Evolutionary conservation across 1,284 basidiomycete genomes (phyloP).

Genomic region (Macrocystidia cucumis): DNA sequence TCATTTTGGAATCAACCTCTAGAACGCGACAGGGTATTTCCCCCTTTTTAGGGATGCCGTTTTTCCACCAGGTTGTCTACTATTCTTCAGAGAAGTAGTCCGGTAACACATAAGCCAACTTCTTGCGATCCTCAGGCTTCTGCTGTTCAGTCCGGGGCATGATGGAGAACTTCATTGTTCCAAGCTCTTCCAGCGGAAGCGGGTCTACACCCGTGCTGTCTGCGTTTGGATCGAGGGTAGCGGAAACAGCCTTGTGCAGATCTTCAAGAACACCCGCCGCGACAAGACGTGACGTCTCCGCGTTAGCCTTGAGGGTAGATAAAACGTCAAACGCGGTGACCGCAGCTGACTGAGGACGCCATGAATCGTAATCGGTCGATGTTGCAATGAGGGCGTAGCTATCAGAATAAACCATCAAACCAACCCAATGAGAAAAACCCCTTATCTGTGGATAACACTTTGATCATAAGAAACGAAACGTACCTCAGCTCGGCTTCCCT

Average conservation of each 20-base stretch:
- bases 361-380: slow-evolving; percentile 87
- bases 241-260: slow-evolving; percentile 46
- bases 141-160: slow-evolving; percentile 68
- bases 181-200: slow-evolving; percentile 62
- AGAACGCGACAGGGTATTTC: too few relatives aligned
- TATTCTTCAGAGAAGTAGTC: slow-evolving; percentile 41
- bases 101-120: slow-evolving; percentile 76
- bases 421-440: too few relatives aligned
- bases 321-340: slow-evolving; percentile 90
- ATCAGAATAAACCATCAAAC: slow-evolving; percentile 2
- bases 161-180: slow-evolving; percentile 79
- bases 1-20: too few relatives aligned
- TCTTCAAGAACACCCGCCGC: slow-evolving; percentile 75
- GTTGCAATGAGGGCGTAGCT: slow-evolving; percentile 91
- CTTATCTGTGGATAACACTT: too few relatives aligned
- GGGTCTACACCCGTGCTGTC: slow-evolving; percentile 23
- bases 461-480: too few relatives aligned
- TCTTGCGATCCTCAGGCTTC: slow-evolving; percentile 61
- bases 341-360: slow-evolving; percentile 72
- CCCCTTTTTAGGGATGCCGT: too few relatives aligned
- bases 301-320: slow-evolving; percentile 83
- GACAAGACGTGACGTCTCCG: slow-evolving; percentile 72
- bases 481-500: slow-evolving; percentile 91
- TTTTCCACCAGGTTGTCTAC: too few relatives aligned
- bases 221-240: slow-evolving; percentile 13